phyloP scores from a whole-genome alignment of 495 filamentous ascomycete species.

The Penicillium antarcticum region DNA sequence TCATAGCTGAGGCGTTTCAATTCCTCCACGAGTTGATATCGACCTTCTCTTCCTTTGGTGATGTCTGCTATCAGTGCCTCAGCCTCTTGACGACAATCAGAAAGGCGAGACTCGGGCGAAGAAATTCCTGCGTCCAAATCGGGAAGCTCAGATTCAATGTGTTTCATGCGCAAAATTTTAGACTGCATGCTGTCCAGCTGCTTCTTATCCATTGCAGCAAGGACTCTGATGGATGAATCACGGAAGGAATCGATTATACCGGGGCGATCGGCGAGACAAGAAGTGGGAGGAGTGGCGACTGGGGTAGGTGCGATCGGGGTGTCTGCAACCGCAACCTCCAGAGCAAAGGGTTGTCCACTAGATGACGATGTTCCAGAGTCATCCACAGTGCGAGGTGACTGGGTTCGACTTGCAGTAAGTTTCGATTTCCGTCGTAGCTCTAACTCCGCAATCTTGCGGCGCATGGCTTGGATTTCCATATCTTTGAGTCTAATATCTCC shows the following conservation, averaged over 20 bases:
- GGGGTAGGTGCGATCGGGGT: not conserved
- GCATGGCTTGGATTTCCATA: slow-evolving; percentile 70
- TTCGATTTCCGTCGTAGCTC: slow-evolving; percentile 65
- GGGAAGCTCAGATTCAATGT: slow-evolving; percentile 57
- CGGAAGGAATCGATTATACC: slow-evolving; percentile 9
- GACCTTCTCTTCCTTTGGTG: slow-evolving; percentile 38
- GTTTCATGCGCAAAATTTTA: slow-evolving; percentile 45
- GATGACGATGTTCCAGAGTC: slow-evolving; percentile 17
- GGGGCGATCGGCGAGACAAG: slow-evolving; percentile 1
- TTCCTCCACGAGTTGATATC: slow-evolving; percentile 49
- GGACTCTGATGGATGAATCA: slow-evolving; percentile 8
- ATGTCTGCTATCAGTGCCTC: slow-evolving; percentile 57
- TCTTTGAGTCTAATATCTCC: slow-evolving; percentile 63
- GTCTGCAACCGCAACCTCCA: slow-evolving; percentile 9
- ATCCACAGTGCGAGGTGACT: slow-evolving; percentile 29
- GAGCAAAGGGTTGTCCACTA: slow-evolving; percentile 8
- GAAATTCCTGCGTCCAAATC: slow-evolving; percentile 53
- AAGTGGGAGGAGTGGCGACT: not conserved
- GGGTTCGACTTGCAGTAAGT: slow-evolving; percentile 36
- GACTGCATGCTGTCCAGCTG: slow-evolving; percentile 24
- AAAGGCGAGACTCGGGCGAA: slow-evolving; percentile 44
- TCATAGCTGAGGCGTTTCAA: slow-evolving; percentile 50
- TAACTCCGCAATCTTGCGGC: slow-evolving; percentile 70
- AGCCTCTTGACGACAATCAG: slow-evolving; percentile 54
- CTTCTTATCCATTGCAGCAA: slow-evolving; percentile 16